Base-by-base conservation (phyloP, 1,284 basidiomycete species). In the Apiotrichum laibachii region DNA sequence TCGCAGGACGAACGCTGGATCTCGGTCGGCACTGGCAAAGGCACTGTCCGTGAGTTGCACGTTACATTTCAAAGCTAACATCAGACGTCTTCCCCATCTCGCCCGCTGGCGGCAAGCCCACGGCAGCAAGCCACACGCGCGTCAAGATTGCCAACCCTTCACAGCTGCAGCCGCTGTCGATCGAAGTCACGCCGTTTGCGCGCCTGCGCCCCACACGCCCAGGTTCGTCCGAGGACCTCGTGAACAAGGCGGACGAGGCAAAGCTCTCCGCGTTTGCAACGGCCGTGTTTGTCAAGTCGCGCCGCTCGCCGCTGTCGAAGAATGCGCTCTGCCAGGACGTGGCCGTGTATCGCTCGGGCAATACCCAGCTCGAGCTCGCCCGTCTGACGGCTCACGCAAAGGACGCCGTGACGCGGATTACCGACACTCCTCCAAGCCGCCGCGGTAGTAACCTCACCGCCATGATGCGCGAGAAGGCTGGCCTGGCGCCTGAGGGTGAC, bases 81-180 rank as follows among this genome's bases (percentile, higher is more conserved):
- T 12, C 86, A 44, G 88, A 93, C 76, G 77, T 92, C 0, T 92
- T 89, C 71, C 84, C 88, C 11, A 80, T 87, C 21, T 87, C 88
- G 68, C 88, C 89, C 0, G 85, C 85, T 56, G 89, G 89, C 1
- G 89, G 90, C 4, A 80, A 80, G 53, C 81, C 87, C 0, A 84
- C 88, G 70, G 77, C 83, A 10, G 69, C 72, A n/a, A 87, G 86
- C 57, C 88, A 91, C 77, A 70, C 86, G 40, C 80, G 83, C 39
- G 81, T 82, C 4, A 80, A 77, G 68, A 84, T 88, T 0, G 71
- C 79, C 69, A 88, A 90, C 65, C 75, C 80, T 2, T 72, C 76
- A 10, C 80, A 81, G 53, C 66, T 82, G 81, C 81, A 84, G 68
- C 79, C 83, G 2, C 76, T 83, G 5, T 83, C 83, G 5, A 82